These are phyloP conservation scores for Fusarium sp. DNA, from an alignment of 2,329 filamentous ascomycete species.

Conservation along the genomic window DNA sequence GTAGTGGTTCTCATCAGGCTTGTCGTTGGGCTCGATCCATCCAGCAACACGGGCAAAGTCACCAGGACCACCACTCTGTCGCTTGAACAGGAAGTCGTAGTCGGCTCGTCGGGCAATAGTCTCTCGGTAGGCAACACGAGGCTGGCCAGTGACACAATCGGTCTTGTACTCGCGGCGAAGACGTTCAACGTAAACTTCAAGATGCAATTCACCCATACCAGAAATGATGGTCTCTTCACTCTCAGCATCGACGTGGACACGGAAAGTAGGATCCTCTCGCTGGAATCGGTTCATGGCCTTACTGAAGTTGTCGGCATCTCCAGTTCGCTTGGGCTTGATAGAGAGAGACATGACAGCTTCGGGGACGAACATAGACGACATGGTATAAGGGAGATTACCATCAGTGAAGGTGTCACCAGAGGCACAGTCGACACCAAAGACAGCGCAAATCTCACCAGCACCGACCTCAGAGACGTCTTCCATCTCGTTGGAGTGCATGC, in stretches of 20 bases:
- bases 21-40: constrained; percentile 86
- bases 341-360: constrained; percentile 98
- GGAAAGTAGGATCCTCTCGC: constrained; percentile 97
- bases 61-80: constrained; percentile 94
- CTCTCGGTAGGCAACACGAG: constrained; percentile 96
- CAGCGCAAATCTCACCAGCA: constrained; percentile 97
- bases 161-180: constrained; percentile 97
- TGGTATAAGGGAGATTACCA: constrained; percentile 89
- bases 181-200: constrained; percentile 97
- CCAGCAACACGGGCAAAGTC: constrained; percentile 95
- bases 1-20: constrained; percentile 81
- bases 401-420: constrained; percentile 99
- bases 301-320: constrained; percentile 92
- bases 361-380: constrained; percentile 98
- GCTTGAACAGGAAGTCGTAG: constrained; percentile 94
- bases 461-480: constrained; percentile 94
- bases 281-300: constrained; percentile 99
- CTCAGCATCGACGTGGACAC: constrained; percentile 91
- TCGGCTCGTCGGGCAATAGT: constrained; percentile 84
- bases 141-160: constrained; percentile 94
- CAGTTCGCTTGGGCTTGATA: constrained; percentile 94
- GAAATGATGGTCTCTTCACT: constrained; percentile 97
- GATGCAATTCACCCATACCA: constrained; percentile 96
- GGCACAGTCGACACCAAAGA: constrained; percentile 97
- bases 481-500: constrained; percentile 99